These are phyloP conservation scores for Tuber aestivum DNA, from an alignment of 495 filamentous ascomycete genomes.

Conservation along the genomic window DNA sequence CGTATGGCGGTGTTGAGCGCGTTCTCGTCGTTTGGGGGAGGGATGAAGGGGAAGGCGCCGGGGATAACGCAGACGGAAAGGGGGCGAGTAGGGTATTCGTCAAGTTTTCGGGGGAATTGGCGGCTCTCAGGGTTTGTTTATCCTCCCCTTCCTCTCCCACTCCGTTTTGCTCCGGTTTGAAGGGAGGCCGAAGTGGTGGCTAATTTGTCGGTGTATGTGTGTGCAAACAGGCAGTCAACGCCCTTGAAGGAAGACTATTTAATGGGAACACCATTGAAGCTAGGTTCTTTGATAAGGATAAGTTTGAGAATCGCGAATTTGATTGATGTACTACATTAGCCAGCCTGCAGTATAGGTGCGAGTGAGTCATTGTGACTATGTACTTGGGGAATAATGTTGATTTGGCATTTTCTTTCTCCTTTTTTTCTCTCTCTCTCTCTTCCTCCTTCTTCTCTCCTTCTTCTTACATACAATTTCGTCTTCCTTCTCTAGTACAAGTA, in stretches of 20 bases:
- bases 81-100: conserved; percentile 68
- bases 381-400: not conserved
- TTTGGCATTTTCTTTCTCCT: not conserved
- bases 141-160: not conserved
- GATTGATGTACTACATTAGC: conserved; percentile 34
- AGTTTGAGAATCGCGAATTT: conserved; percentile 70
- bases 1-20: conserved; percentile 84
- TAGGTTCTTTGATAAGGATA: conserved; percentile 70
- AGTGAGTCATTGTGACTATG: not conserved
- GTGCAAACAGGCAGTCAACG: conserved; percentile 68
- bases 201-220: conserved; percentile 9
- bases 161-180: not conserved
- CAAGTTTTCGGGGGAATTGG: conserved; percentile 75
- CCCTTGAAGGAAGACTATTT: conserved; percentile 73
- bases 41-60: not conserved
- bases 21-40: conserved; percentile 60
- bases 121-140: conserved; percentile 66
- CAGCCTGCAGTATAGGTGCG: not conserved
- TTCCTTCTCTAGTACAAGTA: not conserved
- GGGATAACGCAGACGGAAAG: not conserved
- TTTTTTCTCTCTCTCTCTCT: not conserved
- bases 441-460: not conserved
- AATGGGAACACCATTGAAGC: conserved; percentile 76
- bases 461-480: not conserved
- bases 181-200: conserved; percentile 12